Conservation (phyloP, 2,329 filamentous ascomycete genomes). For the Xylariaceae sp. region DNA sequence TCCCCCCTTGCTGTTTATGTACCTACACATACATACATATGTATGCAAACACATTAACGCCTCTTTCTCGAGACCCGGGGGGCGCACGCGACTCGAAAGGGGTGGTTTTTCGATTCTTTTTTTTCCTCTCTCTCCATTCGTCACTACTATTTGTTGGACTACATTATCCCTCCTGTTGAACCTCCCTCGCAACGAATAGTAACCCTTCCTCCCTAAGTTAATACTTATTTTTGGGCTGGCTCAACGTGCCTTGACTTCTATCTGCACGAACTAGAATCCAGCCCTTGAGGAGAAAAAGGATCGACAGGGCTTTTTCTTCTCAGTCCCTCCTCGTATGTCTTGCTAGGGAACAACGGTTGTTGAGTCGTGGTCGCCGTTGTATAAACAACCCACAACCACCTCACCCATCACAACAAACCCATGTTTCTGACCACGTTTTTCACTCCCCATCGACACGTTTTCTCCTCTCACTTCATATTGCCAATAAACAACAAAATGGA, state of each 20-base stretch:
- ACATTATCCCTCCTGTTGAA: too few species aligned
- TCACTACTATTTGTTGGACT: slow-evolving; percentile 16
- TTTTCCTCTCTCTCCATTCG: slow-evolving; percentile 26
- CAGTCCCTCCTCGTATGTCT: slow-evolving; percentile 17
- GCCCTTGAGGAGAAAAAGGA: slow-evolving; percentile 20
- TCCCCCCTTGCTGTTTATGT: slow-evolving; percentile 32
- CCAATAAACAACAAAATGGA: slow-evolving; percentile 21
- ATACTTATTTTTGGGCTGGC: too few species aligned
- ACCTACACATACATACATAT: slow-evolving; percentile 20
- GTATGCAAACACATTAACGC: slow-evolving; percentile 27
- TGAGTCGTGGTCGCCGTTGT: slow-evolving; percentile 13
- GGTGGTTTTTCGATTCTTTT: slow-evolving; percentile 22
- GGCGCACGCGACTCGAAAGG: slow-evolving; percentile 20
- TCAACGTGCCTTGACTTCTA: too few species aligned
- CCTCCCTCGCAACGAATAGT: too few species aligned
- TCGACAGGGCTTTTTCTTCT: slow-evolving; percentile 9
- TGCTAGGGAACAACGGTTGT: slow-evolving; percentile 16
- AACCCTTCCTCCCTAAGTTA: too few species aligned
- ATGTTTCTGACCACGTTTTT: slow-evolving; percentile 16
- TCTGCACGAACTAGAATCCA: slow-evolving; percentile 16
- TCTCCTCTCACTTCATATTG: slow-evolving; percentile 6
- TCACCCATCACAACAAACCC: slow-evolving; percentile 25
- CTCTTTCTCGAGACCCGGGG: slow-evolving; percentile 13
- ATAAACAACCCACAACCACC: slow-evolving; percentile 26
- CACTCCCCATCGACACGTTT: slow-evolving; percentile 22